These are phyloP conservation scores for Vitis cinerea DNA, from an alignment of 164 flowering plant species.

Conservation along the genomic window DNA sequence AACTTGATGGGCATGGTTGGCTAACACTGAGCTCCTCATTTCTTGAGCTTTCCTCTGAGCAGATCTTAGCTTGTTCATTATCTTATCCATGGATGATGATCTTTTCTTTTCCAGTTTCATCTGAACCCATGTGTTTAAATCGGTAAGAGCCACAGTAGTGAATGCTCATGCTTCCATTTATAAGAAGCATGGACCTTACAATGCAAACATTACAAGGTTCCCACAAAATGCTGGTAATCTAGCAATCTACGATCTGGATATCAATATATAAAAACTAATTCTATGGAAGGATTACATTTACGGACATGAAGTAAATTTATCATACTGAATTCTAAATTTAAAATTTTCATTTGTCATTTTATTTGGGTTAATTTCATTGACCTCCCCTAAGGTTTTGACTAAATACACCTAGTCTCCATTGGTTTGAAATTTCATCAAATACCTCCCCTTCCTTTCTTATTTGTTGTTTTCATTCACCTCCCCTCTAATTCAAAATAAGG, in stretches of 20 bases:
- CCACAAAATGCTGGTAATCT: background rate
- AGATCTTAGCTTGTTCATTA: slow-evolving; percentile 79
- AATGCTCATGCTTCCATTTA: background rate
- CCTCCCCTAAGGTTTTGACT: too few relatives aligned
- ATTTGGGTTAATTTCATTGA: too few relatives aligned
- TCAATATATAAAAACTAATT: too few relatives aligned
- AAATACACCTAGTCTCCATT: too few relatives aligned
- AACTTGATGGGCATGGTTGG: slow-evolving; percentile 51
- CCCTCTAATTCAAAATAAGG: too few relatives aligned
- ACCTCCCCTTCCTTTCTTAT: too few relatives aligned
- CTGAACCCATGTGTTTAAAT: slow-evolving; percentile 33
- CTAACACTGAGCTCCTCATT: slow-evolving; percentile 70
- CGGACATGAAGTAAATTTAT: too few relatives aligned
- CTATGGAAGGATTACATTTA: too few relatives aligned
- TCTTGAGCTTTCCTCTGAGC: slow-evolving; percentile 91
- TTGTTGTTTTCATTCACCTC: too few relatives aligned
- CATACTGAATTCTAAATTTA: too few relatives aligned
- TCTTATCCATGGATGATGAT: slow-evolving; percentile 91
- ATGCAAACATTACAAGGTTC: slow-evolving; percentile 1
- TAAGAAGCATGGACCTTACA: background rate
- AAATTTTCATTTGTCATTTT: too few relatives aligned
- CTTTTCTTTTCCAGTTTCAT: slow-evolving; percentile 94
- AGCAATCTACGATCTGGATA: background rate
- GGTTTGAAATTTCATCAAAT: too few relatives aligned
- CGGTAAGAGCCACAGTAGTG: background rate